Evolutionary conservation across 345 rosid genomes (phyloP), one percentile per base, ranked within the genome.

Genomic region (Streptanthus diversifolius): DNA sequence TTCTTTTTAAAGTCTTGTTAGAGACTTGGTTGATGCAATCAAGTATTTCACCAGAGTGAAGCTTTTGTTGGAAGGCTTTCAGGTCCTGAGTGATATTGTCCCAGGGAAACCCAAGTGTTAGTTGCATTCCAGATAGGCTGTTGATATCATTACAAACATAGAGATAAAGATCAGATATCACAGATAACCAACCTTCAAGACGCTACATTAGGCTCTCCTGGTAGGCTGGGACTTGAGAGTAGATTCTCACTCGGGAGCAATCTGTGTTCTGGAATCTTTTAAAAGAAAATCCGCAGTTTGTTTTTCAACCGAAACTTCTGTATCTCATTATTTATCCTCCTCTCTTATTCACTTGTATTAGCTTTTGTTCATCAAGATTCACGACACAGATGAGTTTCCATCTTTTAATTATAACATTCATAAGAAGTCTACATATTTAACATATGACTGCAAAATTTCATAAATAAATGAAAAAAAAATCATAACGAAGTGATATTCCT

Each of bases 1-100:
- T 66, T 81, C 60, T 2, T 62, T 53, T 33, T 70, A 77, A 11
- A 82, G 64, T 48, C 25, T 64, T 40, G 66, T 52, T 2, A 73
- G 57, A 17, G 84, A 81, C 68, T 82, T 78, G 54, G 70, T 56
- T 36, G 51, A 58, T 18, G 76, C 2, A 5, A 64, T 70, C 55
- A 84, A 71, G 81, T 83, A 79, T 70, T 76, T 82, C 73, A 81
- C 27, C 6, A 80, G 71, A 37, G n/a, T n/a, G n/a, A n/a, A n/a
- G n/a, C n/a, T n/a, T n/a, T n/a, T n/a, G n/a, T n/a, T n/a, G n/a
- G 58, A 85, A 83, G n/a, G 52, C 71, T 60, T 77, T 80, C 18
- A 87, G 80, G 25, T 83, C 82, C 15, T 45, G 78, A n/a, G 55
- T 56, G 39, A 82, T 43, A 27, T 37, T 63, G 5, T 81, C 74